Conservation (phyloP, 805 yeast species). For the Lachancea sp. region DNA sequence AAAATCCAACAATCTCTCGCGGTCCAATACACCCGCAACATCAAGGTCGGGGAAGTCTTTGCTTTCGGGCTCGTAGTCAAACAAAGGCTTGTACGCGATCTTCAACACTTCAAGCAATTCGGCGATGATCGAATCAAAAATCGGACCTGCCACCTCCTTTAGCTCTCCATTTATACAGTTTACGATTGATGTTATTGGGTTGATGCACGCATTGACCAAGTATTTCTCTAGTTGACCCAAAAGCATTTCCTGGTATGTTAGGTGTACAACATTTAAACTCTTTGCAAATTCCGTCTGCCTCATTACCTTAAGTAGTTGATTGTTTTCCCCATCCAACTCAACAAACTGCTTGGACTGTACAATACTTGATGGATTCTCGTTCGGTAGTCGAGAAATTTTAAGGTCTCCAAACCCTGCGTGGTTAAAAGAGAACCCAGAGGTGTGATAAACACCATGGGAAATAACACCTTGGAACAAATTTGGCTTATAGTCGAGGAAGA, state of each 20-base stretch:
- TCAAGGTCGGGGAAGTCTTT: constrained; percentile 27
- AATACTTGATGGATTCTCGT: constrained; percentile 17
- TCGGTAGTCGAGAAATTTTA: constrained; percentile 52
- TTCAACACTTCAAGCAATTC: constrained; percentile 33
- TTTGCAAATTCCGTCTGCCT: constrained; percentile 20
- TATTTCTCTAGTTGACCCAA: constrained; percentile 69
- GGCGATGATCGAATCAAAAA: constrained; percentile 32
- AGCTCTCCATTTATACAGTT: constrained; percentile 77
- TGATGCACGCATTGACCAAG: constrained; percentile 74
- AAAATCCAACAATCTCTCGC: constrained; percentile 31
- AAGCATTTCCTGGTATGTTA: constrained; percentile 43
- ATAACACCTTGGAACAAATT: constrained; percentile 67
- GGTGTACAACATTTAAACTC: constrained; percentile 26
- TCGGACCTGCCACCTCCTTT: constrained; percentile 39
- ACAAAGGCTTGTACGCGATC: constrained; percentile 25
- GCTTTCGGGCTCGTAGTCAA: constrained; percentile 21
- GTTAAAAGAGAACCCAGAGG: constrained; percentile 39
- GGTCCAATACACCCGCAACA: constrained; percentile 26
- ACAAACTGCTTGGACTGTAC: constrained; percentile 20
- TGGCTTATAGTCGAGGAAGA: constrained; percentile 59
- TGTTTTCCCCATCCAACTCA: constrained; percentile 13
- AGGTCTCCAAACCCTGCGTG: constrained; percentile 74
- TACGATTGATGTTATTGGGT: constrained; percentile 72
- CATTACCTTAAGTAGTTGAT: constrained; percentile 29
- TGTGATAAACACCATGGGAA: constrained; percentile 73